These are phyloP conservation scores for Stentor roeselii DNA, from an alignment of 73 alveolate species.

Conservation along the genomic window DNA sequence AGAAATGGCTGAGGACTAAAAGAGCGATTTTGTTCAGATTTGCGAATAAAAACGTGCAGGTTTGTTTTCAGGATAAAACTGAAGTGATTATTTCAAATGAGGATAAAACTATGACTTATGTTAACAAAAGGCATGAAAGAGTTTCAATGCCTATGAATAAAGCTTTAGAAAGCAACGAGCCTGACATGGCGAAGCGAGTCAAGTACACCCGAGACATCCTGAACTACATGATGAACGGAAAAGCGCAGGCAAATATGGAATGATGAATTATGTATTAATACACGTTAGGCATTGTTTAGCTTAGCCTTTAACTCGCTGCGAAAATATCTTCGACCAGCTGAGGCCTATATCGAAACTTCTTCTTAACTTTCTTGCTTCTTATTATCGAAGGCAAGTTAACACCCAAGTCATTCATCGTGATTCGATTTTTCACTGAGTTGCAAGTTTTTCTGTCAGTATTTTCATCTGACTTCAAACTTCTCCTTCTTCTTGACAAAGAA, in stretches of 20 bases:
- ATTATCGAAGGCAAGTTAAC: neutral
- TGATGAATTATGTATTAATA: too few relatives aligned
- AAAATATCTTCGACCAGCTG: neutral
- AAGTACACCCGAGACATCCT: conserved; percentile 78
- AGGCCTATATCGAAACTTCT: neutral
- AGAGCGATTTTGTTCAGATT: conserved; percentile 85
- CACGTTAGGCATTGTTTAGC: too few relatives aligned
- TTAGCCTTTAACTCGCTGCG: too few relatives aligned
- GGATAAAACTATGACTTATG: conserved; percentile 76
- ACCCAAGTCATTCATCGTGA: neutral
- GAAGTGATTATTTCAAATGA: conserved; percentile 68
- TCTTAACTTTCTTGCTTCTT: neutral
- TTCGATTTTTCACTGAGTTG: neutral
- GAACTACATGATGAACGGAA: conserved; percentile 63
- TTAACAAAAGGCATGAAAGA: conserved; percentile 74
- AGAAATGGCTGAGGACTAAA: conserved; percentile 88
- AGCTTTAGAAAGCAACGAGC: conserved; percentile 65
- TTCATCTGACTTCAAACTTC: neutral
- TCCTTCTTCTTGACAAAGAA: neutral
- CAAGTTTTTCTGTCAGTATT: neutral
- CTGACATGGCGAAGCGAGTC: conserved; percentile 81
- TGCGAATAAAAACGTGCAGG: conserved; percentile 78
- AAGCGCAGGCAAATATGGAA: too few relatives aligned
- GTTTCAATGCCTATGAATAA: conserved; percentile 57
- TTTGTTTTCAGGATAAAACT: conserved; percentile 77